Evolutionary conservation across 73 alveolate genomes (phyloP).

Genomic region (Paraurostyla sp.): DNA sequence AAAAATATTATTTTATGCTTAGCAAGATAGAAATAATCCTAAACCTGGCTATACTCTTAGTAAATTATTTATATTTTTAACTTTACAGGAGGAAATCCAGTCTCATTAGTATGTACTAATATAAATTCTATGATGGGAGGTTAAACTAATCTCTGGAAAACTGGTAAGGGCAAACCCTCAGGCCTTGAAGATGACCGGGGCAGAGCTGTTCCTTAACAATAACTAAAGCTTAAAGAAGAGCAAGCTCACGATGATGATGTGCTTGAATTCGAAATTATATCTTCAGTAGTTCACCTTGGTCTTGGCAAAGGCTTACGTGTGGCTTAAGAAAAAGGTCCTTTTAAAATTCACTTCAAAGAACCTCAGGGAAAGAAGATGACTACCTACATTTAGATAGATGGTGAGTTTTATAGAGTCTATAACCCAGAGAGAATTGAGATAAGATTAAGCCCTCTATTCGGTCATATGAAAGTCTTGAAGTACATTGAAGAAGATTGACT

Average conservation of each 20-base stretch:
- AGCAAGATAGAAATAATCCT: not conserved
- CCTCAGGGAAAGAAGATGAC: constrained; percentile 17
- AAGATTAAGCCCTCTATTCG: not conserved
- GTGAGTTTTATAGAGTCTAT: constrained; percentile 75
- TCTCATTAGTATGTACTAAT: constrained; percentile 85
- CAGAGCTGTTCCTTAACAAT: constrained; percentile 5
- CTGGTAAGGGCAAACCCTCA: constrained; percentile 71
- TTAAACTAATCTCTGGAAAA: constrained; percentile 85
- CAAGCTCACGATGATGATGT: constrained; percentile 76
- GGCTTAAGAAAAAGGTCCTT: constrained; percentile 84
- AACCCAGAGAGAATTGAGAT: constrained; percentile 38
- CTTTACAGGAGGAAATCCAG: constrained; percentile 89
- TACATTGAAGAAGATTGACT: not conserved
- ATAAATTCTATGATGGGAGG: constrained; percentile 93
- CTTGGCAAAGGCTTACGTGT: constrained; percentile 75
- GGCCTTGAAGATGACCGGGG: constrained; percentile 62
- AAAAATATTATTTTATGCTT: not conserved
- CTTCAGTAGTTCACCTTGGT: constrained; percentile 69
- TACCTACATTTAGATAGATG: constrained; percentile 80
- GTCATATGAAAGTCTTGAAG: constrained; percentile 20
- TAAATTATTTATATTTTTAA: constrained; percentile 20
- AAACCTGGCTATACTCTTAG: constrained; percentile 54
- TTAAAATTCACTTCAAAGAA: constrained; percentile 67
- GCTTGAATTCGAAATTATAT: constrained; percentile 78
- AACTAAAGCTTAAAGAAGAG: constrained; percentile 49